phyloP scores from a whole-genome alignment of 441 rosid species.

The Pelargonium citronellum region DNA sequence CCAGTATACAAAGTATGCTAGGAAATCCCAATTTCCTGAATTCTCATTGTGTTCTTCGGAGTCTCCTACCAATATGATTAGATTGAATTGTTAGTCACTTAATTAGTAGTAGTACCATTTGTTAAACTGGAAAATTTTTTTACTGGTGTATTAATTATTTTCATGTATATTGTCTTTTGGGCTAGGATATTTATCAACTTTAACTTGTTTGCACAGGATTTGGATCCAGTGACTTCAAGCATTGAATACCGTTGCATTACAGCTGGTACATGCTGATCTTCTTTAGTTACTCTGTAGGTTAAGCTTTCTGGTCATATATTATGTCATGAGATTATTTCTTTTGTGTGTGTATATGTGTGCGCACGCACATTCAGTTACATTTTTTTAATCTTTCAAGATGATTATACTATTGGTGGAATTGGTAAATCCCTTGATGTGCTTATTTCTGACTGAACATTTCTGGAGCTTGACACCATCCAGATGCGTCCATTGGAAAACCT shows the following conservation, averaged over 20 bases:
- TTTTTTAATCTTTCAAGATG: not conserved
- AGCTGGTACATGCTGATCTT: constrained; percentile 52
- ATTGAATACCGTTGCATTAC: constrained; percentile 78
- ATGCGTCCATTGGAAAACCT: not conserved
- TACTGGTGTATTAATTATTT: not conserved
- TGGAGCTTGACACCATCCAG: not conserved
- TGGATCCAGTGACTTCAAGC: constrained; percentile 65
- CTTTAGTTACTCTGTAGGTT: constrained; percentile 11
- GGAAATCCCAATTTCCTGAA: too few species aligned
- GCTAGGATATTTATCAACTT: not conserved
- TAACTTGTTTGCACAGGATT: constrained; percentile 39
- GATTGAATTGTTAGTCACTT: not conserved
- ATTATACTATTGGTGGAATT: too few species aligned
- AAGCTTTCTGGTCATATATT: constrained; percentile 11
- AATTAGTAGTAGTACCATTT: not conserved
- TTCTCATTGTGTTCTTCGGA: too few species aligned
- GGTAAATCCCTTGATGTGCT: not conserved
- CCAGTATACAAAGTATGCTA: not conserved
- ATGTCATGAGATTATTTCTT: not conserved
- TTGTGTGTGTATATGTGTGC: too few species aligned
- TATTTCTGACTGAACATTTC: not conserved
- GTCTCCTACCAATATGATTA: not conserved
- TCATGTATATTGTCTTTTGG: not conserved
- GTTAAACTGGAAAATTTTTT: not conserved
- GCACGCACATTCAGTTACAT: not conserved